Conservation (phyloP, 2,329 filamentous ascomycete genomes). For the Apiospora marii region DNA sequence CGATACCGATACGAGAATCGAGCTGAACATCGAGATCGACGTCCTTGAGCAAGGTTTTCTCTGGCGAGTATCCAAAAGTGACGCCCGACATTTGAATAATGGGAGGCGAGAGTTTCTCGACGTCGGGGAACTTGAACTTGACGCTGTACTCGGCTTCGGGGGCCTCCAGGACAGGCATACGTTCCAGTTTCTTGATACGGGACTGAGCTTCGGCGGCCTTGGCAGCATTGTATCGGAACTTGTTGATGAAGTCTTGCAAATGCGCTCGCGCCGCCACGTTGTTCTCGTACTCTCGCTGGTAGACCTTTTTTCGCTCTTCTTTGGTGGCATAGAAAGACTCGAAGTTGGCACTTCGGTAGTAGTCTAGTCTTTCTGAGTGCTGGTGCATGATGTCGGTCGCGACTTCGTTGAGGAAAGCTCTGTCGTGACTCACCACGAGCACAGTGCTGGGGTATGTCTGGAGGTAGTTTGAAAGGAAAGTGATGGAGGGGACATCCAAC, state of each 20-base stretch:
- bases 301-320: constrained; percentile 95
- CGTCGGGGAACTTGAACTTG: constrained; percentile 96
- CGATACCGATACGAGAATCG: constrained; percentile 97
- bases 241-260: constrained; percentile 98
- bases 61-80: constrained; percentile 84
- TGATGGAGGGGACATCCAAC: constrained; percentile 99
- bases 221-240: constrained; percentile 98
- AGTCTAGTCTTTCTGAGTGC: constrained; percentile 95
- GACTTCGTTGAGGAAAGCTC: constrained; percentile 97
- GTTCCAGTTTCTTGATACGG: constrained; percentile 98
- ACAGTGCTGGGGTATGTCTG: constrained; percentile 94
- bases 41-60: constrained; percentile 81
- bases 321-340: constrained; percentile 97
- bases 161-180: constrained; percentile 89
- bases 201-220: constrained; percentile 99
- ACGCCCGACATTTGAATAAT: constrained; percentile 98
- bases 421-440: constrained; percentile 96
- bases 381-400: constrained; percentile 99
- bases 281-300: constrained; percentile 97
- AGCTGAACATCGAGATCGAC: constrained; percentile 97
- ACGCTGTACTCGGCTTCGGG: constrained; percentile 96
- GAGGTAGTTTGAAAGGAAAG: constrained; percentile 95
- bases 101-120: constrained; percentile 95
- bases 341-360: constrained; percentile 98
- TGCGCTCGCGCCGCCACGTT: constrained; percentile 95